These are phyloP conservation scores for Mortierella sp. DNA, from an alignment of 371 early-diverging fungal genomes.

Conservation along the genomic window DNA sequence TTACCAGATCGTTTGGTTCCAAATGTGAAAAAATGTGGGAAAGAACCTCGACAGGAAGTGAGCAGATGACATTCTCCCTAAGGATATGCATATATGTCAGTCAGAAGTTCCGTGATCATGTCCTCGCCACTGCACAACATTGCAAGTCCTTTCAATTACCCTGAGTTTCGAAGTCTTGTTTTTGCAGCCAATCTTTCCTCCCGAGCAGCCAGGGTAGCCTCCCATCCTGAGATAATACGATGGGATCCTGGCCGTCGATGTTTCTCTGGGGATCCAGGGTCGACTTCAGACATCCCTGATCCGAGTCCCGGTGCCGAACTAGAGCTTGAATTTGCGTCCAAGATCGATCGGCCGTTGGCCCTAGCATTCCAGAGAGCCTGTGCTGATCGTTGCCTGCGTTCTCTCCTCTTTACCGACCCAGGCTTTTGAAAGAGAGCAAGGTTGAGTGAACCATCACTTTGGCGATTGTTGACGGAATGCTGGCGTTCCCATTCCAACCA, in stretches of 20 bases:
- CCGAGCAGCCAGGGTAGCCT: slow-evolving; percentile 34
- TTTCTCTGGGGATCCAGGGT: slow-evolving; percentile 17
- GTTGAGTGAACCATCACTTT: slow-evolving; percentile 5
- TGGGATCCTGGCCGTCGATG: slow-evolving; percentile 19
- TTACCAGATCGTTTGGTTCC: slow-evolving; percentile 44
- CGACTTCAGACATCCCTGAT: slow-evolving; percentile 5
- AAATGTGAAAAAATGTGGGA: slow-evolving; percentile 44
- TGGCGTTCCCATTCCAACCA: slow-evolving; percentile 52
- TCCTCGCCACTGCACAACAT: too few relatives aligned
- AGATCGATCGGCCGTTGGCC: slow-evolving; percentile 1
- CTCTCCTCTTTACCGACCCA: slow-evolving; percentile 28
- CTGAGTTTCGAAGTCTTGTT: slow-evolving; percentile 12
- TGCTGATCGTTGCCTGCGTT: slow-evolving; percentile 20
- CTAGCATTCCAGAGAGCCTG: slow-evolving; percentile 10
- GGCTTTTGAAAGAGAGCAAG: slow-evolving; percentile 34
- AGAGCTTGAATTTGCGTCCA: not conserved
- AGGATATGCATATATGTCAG: not conserved
- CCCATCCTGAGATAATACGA: slow-evolving; percentile 34
- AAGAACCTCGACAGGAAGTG: slow-evolving; percentile 37
- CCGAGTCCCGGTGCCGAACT: not conserved
- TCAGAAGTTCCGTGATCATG: not conserved
- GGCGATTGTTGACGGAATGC: slow-evolving; percentile 27
- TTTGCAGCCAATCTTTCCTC: slow-evolving; percentile 40
- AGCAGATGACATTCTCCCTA: slow-evolving; percentile 39
- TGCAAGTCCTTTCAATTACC: slow-evolving; percentile 14